Conservation (phyloP, 805 yeast species). For the Suhomyces sp. region DNA sequence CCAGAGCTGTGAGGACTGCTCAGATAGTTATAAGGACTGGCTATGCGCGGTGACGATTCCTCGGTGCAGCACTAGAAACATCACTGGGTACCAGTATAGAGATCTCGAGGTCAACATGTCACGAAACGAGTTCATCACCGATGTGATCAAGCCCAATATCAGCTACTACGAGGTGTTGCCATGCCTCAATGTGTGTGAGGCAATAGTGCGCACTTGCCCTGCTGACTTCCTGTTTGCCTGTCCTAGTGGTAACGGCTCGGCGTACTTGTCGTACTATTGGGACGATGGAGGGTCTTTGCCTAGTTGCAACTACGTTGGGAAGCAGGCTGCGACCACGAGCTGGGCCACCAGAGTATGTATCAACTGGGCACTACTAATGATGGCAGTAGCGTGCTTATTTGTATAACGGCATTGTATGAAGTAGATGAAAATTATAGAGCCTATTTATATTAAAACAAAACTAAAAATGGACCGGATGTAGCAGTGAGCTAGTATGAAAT, state of each 20-base stretch:
- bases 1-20: constrained; percentile 70
- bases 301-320: constrained; percentile 39
- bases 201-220: constrained; percentile 82
- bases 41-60: constrained; percentile 87
- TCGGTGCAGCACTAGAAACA: constrained; percentile 61
- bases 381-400: constrained; percentile 3
- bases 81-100: constrained; percentile 46
- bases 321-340: constrained; percentile 7
- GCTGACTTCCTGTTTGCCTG: constrained; percentile 70
- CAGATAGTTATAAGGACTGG: constrained; percentile 74
- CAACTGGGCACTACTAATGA: constrained; percentile 14
- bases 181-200: constrained; percentile 76
- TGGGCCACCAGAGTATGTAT: background rate
- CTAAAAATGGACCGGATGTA: no score
- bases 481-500: no score
- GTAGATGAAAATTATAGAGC: background rate
- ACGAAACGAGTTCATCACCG: constrained; percentile 59
- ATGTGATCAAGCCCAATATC: constrained; percentile 49
- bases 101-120: constrained; percentile 40
- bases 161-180: constrained; percentile 81
- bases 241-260: constrained; percentile 46
- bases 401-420: background rate
- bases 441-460: no score
- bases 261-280: constrained; percentile 44
- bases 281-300: constrained; percentile 24